A percentile compares a stretch with the other conserved stretches of the same genome.
Conservation (phyloP, 2,329 filamentous ascomycete genomes). For the Teratosphaeria destructans region DNA sequence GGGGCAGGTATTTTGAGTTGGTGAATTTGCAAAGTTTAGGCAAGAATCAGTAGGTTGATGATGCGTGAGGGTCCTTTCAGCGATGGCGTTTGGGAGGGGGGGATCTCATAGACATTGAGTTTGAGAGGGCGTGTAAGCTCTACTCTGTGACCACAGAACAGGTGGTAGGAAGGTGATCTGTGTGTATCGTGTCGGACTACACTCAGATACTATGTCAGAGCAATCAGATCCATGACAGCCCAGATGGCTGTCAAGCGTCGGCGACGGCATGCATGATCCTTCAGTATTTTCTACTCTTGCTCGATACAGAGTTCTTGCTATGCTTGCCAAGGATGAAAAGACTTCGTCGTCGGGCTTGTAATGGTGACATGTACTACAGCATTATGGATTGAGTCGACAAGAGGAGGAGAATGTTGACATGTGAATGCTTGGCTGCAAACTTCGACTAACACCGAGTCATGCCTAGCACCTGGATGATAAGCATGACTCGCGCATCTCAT, state of each 20-base stretch:
- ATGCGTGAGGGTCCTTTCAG: neutral
- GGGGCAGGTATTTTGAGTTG: slow-evolving; percentile 32
- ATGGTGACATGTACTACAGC: too few relatives aligned
- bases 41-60: slow-evolving; percentile 7
- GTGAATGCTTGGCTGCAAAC: neutral
- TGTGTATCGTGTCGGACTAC: neutral
- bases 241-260: too few relatives aligned
- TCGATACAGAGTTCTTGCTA: too few relatives aligned
- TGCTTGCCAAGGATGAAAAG: too few relatives aligned
- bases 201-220: neutral
- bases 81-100: neutral
- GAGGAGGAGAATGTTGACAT: neutral
- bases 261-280: too few relatives aligned
- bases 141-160: too few relatives aligned
- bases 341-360: too few relatives aligned
- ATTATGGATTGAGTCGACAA: too few relatives aligned
- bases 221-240: too few relatives aligned
- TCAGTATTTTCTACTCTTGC: too few relatives aligned
- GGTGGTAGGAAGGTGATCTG: too few relatives aligned
- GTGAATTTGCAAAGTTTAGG: slow-evolving; percentile 29
- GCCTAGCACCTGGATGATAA: neutral
- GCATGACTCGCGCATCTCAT: neutral
- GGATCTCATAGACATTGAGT: too few relatives aligned
- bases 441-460: neutral
- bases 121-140: neutral